phyloP scores from a whole-genome alignment of 2,329 filamentous ascomycete species.

The Neophaeococcomyces aloes region DNA sequence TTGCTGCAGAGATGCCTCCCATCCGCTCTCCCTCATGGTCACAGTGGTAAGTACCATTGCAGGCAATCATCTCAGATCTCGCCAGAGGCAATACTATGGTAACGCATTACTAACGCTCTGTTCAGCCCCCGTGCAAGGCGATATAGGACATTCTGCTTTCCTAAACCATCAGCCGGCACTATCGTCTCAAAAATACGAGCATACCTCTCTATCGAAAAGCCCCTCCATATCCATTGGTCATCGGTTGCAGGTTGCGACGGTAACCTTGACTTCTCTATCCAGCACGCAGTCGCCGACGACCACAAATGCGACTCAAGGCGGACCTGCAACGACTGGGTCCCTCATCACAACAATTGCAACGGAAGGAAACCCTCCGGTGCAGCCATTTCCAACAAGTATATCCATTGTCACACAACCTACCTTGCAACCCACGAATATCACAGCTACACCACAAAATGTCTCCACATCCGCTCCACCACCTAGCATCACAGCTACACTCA shows the following conservation, averaged over 20 bases:
- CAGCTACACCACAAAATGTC: constrained; percentile 15
- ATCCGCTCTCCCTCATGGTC: no score
- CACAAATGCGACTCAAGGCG: constrained; percentile 16
- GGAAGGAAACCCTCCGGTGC: constrained; percentile 17
- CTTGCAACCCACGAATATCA: constrained; percentile 17
- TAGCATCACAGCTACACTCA: constrained; percentile 19
- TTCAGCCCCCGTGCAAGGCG: no score
- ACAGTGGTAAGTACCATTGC: no score
- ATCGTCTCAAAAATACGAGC: no score
- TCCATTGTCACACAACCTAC: constrained; percentile 17
- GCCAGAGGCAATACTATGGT: no score
- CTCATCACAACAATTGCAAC: constrained; percentile 21
- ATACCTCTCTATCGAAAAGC: not conserved
- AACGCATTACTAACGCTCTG: no score
- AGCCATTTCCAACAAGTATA: constrained; percentile 20
- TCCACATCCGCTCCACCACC: constrained; percentile 12
- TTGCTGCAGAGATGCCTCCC: no score
- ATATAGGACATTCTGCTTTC: no score
- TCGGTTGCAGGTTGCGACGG: constrained; percentile 1
- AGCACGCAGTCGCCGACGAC: constrained; percentile 12
- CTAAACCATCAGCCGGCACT: no score
- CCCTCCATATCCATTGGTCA: not conserved
- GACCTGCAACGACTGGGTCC: constrained; percentile 18
- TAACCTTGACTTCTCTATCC: constrained; percentile 6
- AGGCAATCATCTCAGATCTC: no score